Conservation (phyloP, 78 protist genomes). For the Dictyostelium firmibasis region DNA sequence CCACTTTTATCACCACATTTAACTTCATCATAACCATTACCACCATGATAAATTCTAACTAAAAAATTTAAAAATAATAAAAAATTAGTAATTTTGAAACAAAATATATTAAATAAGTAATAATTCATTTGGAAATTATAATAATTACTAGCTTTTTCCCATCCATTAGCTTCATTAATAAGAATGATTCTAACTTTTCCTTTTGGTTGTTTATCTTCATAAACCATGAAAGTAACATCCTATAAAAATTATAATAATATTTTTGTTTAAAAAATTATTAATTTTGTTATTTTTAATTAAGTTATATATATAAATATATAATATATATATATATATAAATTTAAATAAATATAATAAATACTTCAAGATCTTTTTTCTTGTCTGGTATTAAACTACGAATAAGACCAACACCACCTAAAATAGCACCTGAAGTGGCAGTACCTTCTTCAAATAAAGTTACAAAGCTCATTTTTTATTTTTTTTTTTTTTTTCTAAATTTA, state of each 20-base stretch:
- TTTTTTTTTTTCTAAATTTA: no score
- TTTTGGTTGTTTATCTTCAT: background rate
- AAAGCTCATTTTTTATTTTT: no score
- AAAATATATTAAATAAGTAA: no score
- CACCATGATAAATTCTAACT: background rate
- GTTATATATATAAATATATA: no score
- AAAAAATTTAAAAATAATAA: no score
- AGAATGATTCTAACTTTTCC: background rate
- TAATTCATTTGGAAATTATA: no score
- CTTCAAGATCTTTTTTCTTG: background rate
- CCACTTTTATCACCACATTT: background rate
- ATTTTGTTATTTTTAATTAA: no score
- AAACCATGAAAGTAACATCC: background rate
- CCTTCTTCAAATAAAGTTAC: background rate
- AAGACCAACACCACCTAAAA: background rate
- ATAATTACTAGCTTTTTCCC: background rate
- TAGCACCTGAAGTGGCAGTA: background rate
- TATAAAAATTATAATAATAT: no score
- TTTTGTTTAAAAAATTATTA: no score
- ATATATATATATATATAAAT: no score
- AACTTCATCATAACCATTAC: background rate
- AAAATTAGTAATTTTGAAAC: no score
- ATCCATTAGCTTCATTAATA: background rate
- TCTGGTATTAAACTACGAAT: background rate
- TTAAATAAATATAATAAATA: no score